phyloP scores from a whole-genome alignment of 176 grass and related monocot genomes.

The Puya raimondii region DNA sequence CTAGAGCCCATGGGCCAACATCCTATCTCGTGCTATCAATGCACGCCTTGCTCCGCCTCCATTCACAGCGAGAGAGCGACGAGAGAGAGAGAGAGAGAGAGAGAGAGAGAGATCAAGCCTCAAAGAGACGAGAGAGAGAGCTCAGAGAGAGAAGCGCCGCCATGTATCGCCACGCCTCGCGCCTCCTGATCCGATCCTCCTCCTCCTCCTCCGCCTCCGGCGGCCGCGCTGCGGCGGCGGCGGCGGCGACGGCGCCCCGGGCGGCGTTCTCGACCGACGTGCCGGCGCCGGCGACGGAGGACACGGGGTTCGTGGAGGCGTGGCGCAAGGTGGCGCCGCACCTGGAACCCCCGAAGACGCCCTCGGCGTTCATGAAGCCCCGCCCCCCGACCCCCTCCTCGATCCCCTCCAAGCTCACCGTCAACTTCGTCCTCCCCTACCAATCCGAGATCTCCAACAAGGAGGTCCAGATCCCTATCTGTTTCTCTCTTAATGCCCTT shows the following conservation, averaged over 20 bases:
- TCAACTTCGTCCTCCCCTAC: slow-evolving; percentile 90
- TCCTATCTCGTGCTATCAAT: no score
- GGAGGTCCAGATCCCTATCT: slow-evolving; percentile 34
- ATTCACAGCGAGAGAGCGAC: no score
- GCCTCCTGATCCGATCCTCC: slow-evolving; percentile 31
- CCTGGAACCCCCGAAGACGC: slow-evolving; percentile 53
- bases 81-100: no score
- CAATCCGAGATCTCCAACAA: slow-evolving; percentile 89
- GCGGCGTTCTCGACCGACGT: slow-evolving; percentile 32
- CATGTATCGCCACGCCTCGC: slow-evolving; percentile 49
- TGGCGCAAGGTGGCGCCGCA: slow-evolving; percentile 71
- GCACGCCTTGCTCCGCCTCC: no score
- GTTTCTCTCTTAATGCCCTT: background rate
- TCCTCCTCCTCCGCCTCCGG: slow-evolving; percentile 4
- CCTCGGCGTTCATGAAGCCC: slow-evolving; percentile 59
- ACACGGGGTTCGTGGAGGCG: slow-evolving; percentile 54
- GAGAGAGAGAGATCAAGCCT: background rate
- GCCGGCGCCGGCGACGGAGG: slow-evolving; percentile 38
- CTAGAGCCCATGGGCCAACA: no score
- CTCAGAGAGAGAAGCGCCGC: background rate
- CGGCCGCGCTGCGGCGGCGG: slow-evolving; percentile 22
- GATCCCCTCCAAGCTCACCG: slow-evolving; percentile 77
- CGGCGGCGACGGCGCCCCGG: slow-evolving; percentile 10
- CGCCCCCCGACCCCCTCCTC: slow-evolving; percentile 54
- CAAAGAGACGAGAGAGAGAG: background rate